A percentile compares a stretch with the other conserved stretches of the same genome.
phyloP scores from a whole-genome alignment of 768 basidiomycete species.

The Megacollybia marginata region DNA sequence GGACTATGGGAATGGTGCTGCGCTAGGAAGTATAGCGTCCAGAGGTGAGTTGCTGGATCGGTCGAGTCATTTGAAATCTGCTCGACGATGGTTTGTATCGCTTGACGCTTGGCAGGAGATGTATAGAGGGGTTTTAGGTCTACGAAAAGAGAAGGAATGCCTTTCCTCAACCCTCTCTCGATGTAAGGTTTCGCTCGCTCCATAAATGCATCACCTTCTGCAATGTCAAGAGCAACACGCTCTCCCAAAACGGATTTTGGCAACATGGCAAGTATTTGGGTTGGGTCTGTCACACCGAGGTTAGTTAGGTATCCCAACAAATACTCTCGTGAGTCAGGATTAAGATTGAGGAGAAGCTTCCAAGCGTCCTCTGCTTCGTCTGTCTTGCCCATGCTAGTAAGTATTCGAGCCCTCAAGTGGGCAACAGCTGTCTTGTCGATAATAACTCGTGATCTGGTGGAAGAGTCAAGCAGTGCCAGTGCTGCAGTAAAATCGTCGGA shows the following conservation, averaged over 20 bases:
- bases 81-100: conserved; percentile 67
- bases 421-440: conserved; percentile 68
- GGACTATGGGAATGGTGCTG: conserved; percentile 76
- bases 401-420: conserved; percentile 74
- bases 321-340: conserved; percentile 76
- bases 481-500: conserved; percentile 56
- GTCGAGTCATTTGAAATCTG: conserved; percentile 24
- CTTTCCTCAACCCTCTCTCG: conserved; percentile 62
- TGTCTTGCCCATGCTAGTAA: conserved; percentile 50
- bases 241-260: conserved; percentile 66
- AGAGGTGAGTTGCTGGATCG: conserved; percentile 81
- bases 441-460: conserved; percentile 56
- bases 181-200: conserved; percentile 62
- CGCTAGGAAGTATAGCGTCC: conserved; percentile 93
- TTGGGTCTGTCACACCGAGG: conserved; percentile 37
- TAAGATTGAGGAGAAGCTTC: conserved; percentile 74
- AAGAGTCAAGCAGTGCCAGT: conserved; percentile 53
- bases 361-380: conserved; percentile 78
- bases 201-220: conserved; percentile 63
- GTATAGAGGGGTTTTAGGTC: conserved; percentile 84
- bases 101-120: conserved; percentile 53
- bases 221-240: conserved; percentile 65
- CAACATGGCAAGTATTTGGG: no score
- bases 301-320: conserved; percentile 67
- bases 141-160: conserved; percentile 88